Evolutionary conservation across 176 grass and related monocot genomes (phyloP), one percentile per base, ranked within the genome.

Genomic region (Oryza officinalis): DNA sequence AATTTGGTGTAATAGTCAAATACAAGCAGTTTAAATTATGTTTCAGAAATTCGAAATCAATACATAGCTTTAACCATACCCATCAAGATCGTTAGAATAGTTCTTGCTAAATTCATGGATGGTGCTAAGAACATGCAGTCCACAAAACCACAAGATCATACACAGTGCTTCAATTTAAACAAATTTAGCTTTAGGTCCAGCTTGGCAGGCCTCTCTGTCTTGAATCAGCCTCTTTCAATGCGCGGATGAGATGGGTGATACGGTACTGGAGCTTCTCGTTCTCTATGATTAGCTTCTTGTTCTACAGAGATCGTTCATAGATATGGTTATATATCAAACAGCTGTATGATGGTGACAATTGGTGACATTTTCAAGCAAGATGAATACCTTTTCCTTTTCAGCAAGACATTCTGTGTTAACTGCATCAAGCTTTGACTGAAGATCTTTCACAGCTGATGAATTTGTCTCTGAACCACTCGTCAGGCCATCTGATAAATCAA

Each of bases 191-290:
- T 54, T 44, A 8, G 23, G 35, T 83, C n/a, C 22, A 25, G 65
- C 43, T 72, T 65, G 27, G 38, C 88, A 75, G 47, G 26, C 60
- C 73, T 78, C 73, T 78, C 80, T 85, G 75, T 81, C 84, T 86
- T 57, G 74, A 88, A 78, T 91, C 89, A 12, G 72, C 72, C 74
- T 90, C 94, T 71, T 85, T 88, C 47, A 94, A 26, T 83, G 92
- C 85, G 0, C 85, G 60, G 30, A 92, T 74, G 71, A 97, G 94
- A 81, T 94, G 94, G 85, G 82, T 38, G 76, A 94, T 87, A 44
- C 89, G 92, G 35, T 97, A 92, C 71, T 85, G 85, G 63, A 97
- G 85, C 78, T 97, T 97, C 85, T 92, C 66, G 23, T 94, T 94
- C 85, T 97, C 94, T 10, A 63, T 45, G 66, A 68, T 50, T 45